Percentiles rank a stretch among this genome's conserved stretches.
phyloP scores from a whole-genome alignment of 371 early-diverging fungal species.

The Mucor circinelloides region DNA sequence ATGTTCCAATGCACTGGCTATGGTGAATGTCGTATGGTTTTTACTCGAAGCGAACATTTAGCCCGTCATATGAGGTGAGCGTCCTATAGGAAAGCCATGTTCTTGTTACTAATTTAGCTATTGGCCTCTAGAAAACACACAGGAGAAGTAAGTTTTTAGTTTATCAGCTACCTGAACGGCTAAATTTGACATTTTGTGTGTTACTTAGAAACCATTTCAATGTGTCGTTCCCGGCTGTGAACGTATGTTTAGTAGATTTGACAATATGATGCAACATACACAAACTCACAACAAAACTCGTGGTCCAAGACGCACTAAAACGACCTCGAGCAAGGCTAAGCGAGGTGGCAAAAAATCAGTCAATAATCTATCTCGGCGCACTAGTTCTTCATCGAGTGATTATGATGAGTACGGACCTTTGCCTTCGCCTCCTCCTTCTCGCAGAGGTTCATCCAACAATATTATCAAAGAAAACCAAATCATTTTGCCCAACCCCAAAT shows the following conservation, averaged over 20 bases:
- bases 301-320: constrained; percentile 8
- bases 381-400: constrained; percentile 10
- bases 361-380: not conserved
- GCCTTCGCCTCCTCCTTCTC: constrained; percentile 25
- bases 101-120: not conserved
- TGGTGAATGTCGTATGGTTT: constrained; percentile 58
- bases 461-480: constrained; percentile 17
- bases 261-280: constrained; percentile 64
- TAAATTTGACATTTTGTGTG: not conserved
- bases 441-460: constrained; percentile 12
- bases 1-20: constrained; percentile 54
- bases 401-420: constrained; percentile 18
- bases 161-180: not conserved
- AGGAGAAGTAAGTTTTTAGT: constrained; percentile 42
- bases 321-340: constrained; percentile 1
- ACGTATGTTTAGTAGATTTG: constrained; percentile 58
- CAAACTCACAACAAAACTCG: constrained; percentile 48
- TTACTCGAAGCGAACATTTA: constrained; percentile 56
- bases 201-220: constrained; percentile 49
- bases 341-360: constrained; percentile 11
- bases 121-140: constrained; percentile 49
- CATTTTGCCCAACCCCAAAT: constrained; percentile 12
- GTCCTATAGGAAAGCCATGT: not conserved
- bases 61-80: constrained; percentile 40
- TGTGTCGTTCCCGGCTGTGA: constrained; percentile 54